Base-by-base conservation (phyloP, 2,329 filamentous ascomycete genomes). In the Alternaria sp. region DNA sequence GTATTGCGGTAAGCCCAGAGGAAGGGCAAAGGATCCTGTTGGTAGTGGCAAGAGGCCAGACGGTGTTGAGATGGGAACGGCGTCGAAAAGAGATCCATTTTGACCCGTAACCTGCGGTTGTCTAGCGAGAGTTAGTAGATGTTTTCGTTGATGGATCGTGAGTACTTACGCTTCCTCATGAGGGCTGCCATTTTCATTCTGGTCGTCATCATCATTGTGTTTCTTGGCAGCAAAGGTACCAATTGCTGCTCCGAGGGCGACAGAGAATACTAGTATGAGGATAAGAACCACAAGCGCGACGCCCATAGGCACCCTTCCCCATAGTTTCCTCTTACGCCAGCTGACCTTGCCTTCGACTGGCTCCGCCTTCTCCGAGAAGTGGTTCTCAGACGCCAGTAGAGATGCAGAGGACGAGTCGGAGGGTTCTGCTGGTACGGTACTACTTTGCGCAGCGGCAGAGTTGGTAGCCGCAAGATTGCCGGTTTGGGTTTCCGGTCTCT, bases 191-290 rank as follows among this genome's bases (percentile, higher is more conserved):
- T 67, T 26, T 3, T 61, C 59, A 52, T 69, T 36, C 23, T 71
- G 61, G 11, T 67, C 47, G 28, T 64, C 52, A 15, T 72, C 60
- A 40, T 67, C 57, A 15, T 67, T 70, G 15, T 70, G 66, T 55
- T 77, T 73, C 40, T 83, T 84, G 13, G 83, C 83, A 55, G 87
- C 72, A 23, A 87, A 78, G 40, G 85, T 85, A 5, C 86, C 86
- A 69, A 88, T 83, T 6, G 85, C 83, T 57, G 84, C 85, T 55
- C 85, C 86, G 46, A 87, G 79, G 26, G 85, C 80, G 30, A 82
- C 81, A 45, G 83, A 83, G 45, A 79, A 74, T 40, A 81, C 60
- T 13, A 87, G 73, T 13, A 86, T 67, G 58, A 87, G 73, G 3
- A 85, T 70, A 9, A 84, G 75, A 4, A 80, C 76, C 9, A 85